Base-by-base conservation (phyloP, 257 asterid species). In the Linaria vulgaris region DNA sequence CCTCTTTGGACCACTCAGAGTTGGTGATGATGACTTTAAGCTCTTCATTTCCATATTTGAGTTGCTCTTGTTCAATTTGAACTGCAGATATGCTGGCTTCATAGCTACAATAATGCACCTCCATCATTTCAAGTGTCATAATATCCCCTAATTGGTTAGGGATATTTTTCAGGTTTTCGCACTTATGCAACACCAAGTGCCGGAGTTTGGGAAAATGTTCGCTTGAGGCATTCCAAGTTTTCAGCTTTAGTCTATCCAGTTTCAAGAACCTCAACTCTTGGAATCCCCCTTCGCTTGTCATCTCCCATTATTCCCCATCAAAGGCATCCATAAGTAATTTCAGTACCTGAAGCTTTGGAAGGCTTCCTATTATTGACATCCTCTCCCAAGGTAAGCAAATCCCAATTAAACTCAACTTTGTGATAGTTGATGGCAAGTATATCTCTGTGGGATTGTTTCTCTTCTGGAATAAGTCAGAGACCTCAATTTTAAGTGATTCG, bases 131-230 rank as follows among this genome's bases (percentile, higher is more conserved):
- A 14, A 72, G 21, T 0, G 76, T 37, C 3, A 30, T 22, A 39
- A 72, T 57, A 0, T 59, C 52, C 0, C 72, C 72, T 0, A 66
- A 8, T 5, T 6, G 20, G 13, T 31, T 12, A 15, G 68, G 64
- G n/a, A 72, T 39, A 10, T 12, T 20, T 30, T 14, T 4, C 44
- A 65, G 38, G 2, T 38, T 1, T 3, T 12, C 12, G 38, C 76
- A 57, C n/a, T 71, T 41, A 16, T 15, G 48, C 67, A 71, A 34
- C 43, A 64, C 67, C 22, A 71, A 23, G 13, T 43, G 56, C 38
- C 16, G 44, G 25, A 71, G 76, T 30, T 21, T 48, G 4, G 71
- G 71, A 19, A 71, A 64, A 49, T 57, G 68, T 39, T 65, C 45
- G 5, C 46, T 48, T 4, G 66, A 47, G 9, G 25, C 27, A 58